Percentiles rank a stretch among this genome's conserved stretches.
These are phyloP conservation scores for Adansonia rubrostipa DNA, from an alignment of 441 rosid species.

Conservation along the genomic window DNA sequence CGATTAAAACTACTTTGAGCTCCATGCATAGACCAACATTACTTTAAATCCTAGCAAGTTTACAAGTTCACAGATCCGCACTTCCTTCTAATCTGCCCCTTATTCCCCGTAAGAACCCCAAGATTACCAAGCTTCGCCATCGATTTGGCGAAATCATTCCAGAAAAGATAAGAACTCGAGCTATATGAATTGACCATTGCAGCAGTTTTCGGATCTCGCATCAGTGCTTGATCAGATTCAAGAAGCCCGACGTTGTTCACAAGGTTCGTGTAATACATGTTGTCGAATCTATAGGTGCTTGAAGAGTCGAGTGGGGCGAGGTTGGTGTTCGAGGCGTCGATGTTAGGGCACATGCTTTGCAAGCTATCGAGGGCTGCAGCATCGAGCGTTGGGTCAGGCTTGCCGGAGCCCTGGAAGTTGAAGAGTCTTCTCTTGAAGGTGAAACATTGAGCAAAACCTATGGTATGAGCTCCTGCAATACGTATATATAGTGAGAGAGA, in stretches of 20 bases:
- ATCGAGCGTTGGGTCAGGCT: conserved; percentile 70
- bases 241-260: conserved; percentile 57
- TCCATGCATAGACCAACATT: background rate
- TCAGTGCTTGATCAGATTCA: conserved; percentile 64
- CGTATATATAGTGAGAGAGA: background rate
- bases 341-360: conserved; percentile 61
- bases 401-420: conserved; percentile 69
- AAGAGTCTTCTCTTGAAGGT: conserved; percentile 73
- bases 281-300: conserved; percentile 56
- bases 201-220: conserved; percentile 52
- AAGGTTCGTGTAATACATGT: conserved; percentile 54
- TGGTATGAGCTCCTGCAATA: conserved; percentile 74
- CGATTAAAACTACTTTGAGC: background rate
- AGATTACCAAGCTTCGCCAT: conserved; percentile 70
- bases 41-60: background rate
- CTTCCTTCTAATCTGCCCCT: conserved; percentile 67
- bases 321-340: conserved; percentile 56
- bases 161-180: conserved; percentile 50
- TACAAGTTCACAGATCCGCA: conserved; percentile 62
- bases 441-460: conserved; percentile 84
- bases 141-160: conserved; percentile 66
- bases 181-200: conserved; percentile 59
- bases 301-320: conserved; percentile 66
- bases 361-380: conserved; percentile 51
- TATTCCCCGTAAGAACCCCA: conserved; percentile 60